phyloP scores from a whole-genome alignment of 2,329 filamentous ascomycete genomes.

The Cordyceps farinosa region DNA sequence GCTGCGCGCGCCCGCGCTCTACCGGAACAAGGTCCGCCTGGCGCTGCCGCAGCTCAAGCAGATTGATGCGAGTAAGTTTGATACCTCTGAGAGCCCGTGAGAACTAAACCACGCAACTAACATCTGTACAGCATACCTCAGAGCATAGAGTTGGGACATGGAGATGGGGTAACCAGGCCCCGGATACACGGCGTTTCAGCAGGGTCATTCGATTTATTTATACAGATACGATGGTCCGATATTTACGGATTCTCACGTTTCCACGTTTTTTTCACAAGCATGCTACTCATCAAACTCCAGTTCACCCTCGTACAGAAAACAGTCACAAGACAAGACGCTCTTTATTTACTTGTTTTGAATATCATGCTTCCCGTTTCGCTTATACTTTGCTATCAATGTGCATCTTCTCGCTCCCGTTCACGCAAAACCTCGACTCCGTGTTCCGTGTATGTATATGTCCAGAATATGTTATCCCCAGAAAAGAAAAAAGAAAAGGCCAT shows the following conservation, averaged over 20 bases:
- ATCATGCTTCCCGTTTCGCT: background rate
- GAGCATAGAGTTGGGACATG: background rate
- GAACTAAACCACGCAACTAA: background rate
- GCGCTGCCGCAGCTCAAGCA: slow-evolving; percentile 84
- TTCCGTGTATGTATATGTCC: background rate
- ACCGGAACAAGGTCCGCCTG: slow-evolving; percentile 88
- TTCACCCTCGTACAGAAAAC: background rate
- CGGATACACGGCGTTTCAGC: background rate
- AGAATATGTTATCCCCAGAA: background rate
- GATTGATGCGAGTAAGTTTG: slow-evolving; percentile 90
- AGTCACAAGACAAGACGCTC: background rate
- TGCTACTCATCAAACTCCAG: background rate
- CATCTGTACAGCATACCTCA: slow-evolving; percentile 10
- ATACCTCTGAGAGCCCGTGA: background rate
- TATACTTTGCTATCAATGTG: background rate
- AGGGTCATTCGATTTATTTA: background rate
- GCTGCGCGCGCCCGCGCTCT: slow-evolving; percentile 71
- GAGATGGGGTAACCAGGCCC: background rate
- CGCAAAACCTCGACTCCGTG: background rate
- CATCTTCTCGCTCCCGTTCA: background rate
- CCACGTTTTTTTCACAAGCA: background rate
- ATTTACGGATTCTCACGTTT: background rate
- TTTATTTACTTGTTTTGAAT: background rate
- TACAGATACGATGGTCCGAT: background rate
- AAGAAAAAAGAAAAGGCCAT: background rate